Evolutionary conservation across 495 filamentous ascomycete genomes (phyloP), one percentile per base, ranked within the genome.

Genomic region (Hyaloscypha variabilis): DNA sequence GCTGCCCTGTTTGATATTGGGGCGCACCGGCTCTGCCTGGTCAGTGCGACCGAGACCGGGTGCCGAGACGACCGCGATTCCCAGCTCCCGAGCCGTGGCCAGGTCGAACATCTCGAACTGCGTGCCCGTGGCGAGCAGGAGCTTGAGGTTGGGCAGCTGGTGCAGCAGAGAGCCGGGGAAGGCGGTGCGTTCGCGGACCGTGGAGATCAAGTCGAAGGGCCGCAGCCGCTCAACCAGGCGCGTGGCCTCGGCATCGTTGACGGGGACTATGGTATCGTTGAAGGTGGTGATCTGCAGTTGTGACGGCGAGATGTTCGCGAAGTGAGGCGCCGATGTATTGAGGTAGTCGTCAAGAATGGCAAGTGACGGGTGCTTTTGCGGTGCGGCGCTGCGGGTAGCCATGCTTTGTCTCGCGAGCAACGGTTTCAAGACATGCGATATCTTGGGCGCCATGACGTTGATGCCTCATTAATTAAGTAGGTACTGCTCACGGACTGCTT

Each of bases 281-380:
- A 90, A 90, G 58, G 77, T 29, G 79, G 71, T 57, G 88, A 78
- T 5, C 84, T 73, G 66, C 85, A 76, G 29, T 42, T 64, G 31
- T 76, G 72, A 58, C 77, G 73, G 2, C 81, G 70, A 53, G 77
- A 90, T 74, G 65, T 79, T 78, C 6, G 81, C 76, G 77, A 91
- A 91, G 70, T 86, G 80, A 10, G 77, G 57, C 50, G 81, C 76
- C 0, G 88, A 84, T 62, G 90, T 81, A 62, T 76, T 76, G 71
- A 89, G 86, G 76, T 93, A 93, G 78, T 94, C 91, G 71, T 94
- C 91, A 13, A 94, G 80, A 67, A 94, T 87, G 17, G 88, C 90
- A 26, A 56, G 53, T 19, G 31, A 36, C 31, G 31, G 31, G n/a
- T n/a, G n/a, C n/a, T 36, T 13, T 36, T 36, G 31, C 5, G 5